Conservation (phyloP, 768 basidiomycete genomes). For the Panaeolus papilionaceus region DNA sequence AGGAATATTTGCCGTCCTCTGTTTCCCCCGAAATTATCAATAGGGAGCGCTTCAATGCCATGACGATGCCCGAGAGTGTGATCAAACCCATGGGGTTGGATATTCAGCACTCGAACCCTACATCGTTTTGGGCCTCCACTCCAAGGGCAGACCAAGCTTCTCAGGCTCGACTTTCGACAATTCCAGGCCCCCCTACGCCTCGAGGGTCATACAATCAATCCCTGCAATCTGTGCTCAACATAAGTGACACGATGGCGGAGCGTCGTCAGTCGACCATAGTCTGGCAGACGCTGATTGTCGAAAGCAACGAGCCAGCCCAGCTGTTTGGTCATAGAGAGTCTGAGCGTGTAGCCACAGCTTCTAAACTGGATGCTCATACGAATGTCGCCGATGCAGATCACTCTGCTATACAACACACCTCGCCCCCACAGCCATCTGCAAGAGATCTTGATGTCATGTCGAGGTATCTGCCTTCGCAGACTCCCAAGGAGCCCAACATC, state of each 20-base stretch:
- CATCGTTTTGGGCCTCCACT: conserved; percentile 1
- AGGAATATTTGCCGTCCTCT: not conserved
- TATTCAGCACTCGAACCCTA: not conserved
- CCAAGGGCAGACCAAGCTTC: conserved; percentile 4
- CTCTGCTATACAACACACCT: not conserved
- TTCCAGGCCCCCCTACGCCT: not conserved
- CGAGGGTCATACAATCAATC: not conserved
- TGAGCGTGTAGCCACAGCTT: not conserved
- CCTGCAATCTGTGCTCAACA: not conserved
- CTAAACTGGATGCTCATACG: not conserved
- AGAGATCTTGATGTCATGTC: not conserved
- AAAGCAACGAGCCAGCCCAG: not conserved
- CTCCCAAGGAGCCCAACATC: not conserved
- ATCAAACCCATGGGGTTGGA: conserved; percentile 6
- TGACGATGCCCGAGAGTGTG: not conserved
- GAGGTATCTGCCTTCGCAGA: not conserved
- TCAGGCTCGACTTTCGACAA: not conserved
- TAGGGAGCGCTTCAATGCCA: not conserved
- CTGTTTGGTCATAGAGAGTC: not conserved
- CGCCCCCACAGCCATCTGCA: not conserved
- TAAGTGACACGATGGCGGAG: not conserved
- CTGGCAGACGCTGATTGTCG: not conserved
- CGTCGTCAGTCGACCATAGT: conserved; percentile 1
- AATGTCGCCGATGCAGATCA: not conserved
- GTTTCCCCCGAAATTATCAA: not conserved